These are phyloP conservation scores for Xylariales sp. DNA, from an alignment of 2,329 filamentous ascomycete species.

Conservation along the genomic window DNA sequence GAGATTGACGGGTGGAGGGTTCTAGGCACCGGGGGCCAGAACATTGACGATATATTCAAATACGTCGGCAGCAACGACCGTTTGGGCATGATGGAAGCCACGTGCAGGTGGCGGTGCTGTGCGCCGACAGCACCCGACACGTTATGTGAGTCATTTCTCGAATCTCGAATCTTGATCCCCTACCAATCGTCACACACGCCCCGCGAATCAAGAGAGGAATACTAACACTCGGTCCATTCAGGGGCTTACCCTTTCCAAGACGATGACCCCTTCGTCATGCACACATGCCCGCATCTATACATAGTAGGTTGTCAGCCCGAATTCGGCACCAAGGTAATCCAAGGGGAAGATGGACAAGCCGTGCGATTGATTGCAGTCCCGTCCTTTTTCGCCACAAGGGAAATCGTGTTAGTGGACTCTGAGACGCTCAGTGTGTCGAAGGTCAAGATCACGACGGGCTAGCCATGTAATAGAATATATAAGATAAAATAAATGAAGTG, in stretches of 20 bases:
- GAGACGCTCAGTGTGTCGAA: constrained; percentile 85
- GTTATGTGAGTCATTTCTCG: constrained; percentile 72
- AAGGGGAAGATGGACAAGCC: constrained; percentile 73
- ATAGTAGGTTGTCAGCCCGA: constrained; percentile 87
- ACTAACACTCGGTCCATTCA: constrained; percentile 50
- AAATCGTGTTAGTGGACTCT: constrained; percentile 84
- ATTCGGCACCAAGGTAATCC: constrained; percentile 78
- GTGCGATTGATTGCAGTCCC: constrained; percentile 87
- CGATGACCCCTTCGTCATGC: constrained; percentile 89
- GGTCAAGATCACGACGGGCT: constrained; percentile 64
- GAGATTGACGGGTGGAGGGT: constrained; percentile 91
- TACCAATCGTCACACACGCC: neutral
- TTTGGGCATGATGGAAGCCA: constrained; percentile 91
- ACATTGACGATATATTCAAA: constrained; percentile 91
- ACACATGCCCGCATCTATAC: constrained; percentile 88
- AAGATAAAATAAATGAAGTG: neutral
- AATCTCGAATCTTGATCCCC: neutral
- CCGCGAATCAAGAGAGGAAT: neutral
- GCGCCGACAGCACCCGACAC: constrained; percentile 97
- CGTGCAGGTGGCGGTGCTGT: constrained; percentile 90
- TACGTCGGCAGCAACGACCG: constrained; percentile 84
- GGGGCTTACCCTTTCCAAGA: constrained; percentile 98
- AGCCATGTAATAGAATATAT: constrained; percentile 21
- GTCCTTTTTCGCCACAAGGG: constrained; percentile 79
- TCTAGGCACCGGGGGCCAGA: constrained; percentile 89